Base-by-base conservation (phyloP, 2,329 filamentous ascomycete species). In the Sporothrix dimorphospora region DNA sequence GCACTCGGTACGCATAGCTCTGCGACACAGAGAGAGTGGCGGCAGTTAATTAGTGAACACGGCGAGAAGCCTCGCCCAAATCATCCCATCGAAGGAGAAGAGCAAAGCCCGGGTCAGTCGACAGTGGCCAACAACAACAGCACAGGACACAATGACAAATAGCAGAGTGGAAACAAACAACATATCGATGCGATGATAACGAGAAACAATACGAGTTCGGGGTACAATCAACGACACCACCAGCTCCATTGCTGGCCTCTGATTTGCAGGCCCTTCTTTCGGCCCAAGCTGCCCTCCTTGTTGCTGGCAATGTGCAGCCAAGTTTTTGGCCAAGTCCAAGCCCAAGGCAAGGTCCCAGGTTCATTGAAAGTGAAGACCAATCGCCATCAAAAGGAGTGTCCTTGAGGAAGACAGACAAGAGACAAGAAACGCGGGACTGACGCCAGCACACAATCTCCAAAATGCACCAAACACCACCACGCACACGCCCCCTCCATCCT, bases 401-500 rank as follows among this genome's bases (percentile, higher is more conserved):
- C 12, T 53, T 53, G 27, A 57, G n/a, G n/a, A 57, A 30, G 21
- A 9, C 19, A 61, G 12, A 40, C 6, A n/a, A 21, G 30, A 21
- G 24, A 34, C 14, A 19, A 21, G 57, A 21, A 61, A 24, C 27
- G 30, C 11, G 14, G 53, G 21, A 30, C 27, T 55, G 51, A 55
- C 51, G 24, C 53, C 53, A 55, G 24, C 53, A 55, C 53, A 55
- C 49, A 51, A 51, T 6, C 49, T 19, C 53, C 24, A 14, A 55
- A 47, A 14, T 16, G 11, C 21, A 34, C 55, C 30, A 63, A 63
- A 63, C 57, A 63, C 4, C 7, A 27, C 1, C 61, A 65, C 21
- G 24, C 24, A 45, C 67, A 69, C 67, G 51, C 67, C 67, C 66
- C 67, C 67, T 57, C 67, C 65, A 38, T 67, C 45, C 45, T 51